Base-by-base conservation (phyloP, 495 filamentous ascomycete species). In the Penicillium antarcticum region DNA sequence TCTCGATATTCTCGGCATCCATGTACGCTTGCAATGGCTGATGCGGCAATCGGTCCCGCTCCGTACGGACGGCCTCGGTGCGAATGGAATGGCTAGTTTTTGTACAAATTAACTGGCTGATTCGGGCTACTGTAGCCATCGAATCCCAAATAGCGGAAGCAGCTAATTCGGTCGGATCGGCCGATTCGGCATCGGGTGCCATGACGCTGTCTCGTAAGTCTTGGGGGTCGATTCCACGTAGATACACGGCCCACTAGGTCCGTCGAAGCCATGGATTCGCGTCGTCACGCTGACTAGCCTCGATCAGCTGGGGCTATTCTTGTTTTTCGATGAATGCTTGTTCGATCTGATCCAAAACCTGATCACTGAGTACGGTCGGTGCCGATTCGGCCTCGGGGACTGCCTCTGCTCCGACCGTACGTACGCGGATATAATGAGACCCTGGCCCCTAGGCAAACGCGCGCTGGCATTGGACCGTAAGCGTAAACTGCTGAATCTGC, bases 211-310 rank as follows among this genome's bases (percentile, higher is more conserved):
- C 33, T 1, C 3, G 12, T 4, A 35, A 11, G 13, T 35, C 33
- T 4, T 35, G 3, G 1, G 33, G 33, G 33, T 35, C n/a, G n/a
- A 35, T 35, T 7, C 39, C 46, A 1, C 31, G 31, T 1, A 56
- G 23, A 26, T 56, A 56, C 16, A 16, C 6, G 1, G 53, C 41
- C 53, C 46, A 56, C 32, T 43, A n/a, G 18, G 46, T 56, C 21
- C 48, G 14, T 16, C 46, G 53, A 19, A 56, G 45, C 53, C 46
- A 50, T 34, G 53, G 39, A 40, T 56, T 56, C 19, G 53, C 41
- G 12, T 56, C 40, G 13, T 37, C 39, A 2, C 36, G 24, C 13
- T 37, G 26, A 14, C 16, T 43, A 12, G 52, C 37, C 24, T 29
- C 5, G 24, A 29, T 35, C 1, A 14, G 1, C 13, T 35, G 9